These are phyloP conservation scores for Lactarius quietus DNA, from an alignment of 768 basidiomycete genomes.

Conservation along the genomic window DNA sequence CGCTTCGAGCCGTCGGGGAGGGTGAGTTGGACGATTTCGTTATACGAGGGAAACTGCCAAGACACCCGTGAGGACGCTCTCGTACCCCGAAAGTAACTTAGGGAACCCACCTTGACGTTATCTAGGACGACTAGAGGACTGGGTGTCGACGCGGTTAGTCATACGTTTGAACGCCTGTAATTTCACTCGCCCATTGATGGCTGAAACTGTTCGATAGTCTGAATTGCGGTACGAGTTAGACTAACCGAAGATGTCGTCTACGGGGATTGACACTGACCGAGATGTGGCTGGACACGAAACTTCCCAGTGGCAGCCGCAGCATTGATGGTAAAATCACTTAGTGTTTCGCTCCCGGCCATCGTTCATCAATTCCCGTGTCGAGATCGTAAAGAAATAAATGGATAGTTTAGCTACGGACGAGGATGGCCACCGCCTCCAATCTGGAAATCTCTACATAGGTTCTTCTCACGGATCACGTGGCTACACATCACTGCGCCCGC, in stretches of 20 bases:
- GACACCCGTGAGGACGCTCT: slow-evolving; percentile 11
- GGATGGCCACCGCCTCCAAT: not conserved
- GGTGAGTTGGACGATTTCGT: slow-evolving; percentile 95
- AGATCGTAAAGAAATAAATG: slow-evolving; percentile 4
- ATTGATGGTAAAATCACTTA: slow-evolving; percentile 48
- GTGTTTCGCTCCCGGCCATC: slow-evolving; percentile 12
- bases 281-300: slow-evolving; percentile 84
- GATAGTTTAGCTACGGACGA: not conserved
- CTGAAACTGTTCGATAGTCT: slow-evolving; percentile 99
- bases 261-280: slow-evolving; percentile 49
- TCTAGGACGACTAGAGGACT: slow-evolving; percentile 96
- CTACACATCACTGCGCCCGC: not conserved
- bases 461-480: slow-evolving; percentile 18
- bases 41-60: slow-evolving; percentile 89
- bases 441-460: slow-evolving; percentile 2
- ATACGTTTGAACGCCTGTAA: not conserved
- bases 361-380: slow-evolving; percentile 8
- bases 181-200: slow-evolving; percentile 84
- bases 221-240: slow-evolving; percentile 20
- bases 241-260: not conserved
- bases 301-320: slow-evolving; percentile 86
- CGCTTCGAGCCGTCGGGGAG: slow-evolving; percentile 93
- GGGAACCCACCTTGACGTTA: slow-evolving; percentile 83
- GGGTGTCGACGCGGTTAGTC: slow-evolving; percentile 20
- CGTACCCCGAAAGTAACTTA: not conserved